Evolutionary conservation across 208 protist genomes (phyloP), one percentile per base, ranked within the genome.

Genomic region (Porcisia deanei): DNA sequence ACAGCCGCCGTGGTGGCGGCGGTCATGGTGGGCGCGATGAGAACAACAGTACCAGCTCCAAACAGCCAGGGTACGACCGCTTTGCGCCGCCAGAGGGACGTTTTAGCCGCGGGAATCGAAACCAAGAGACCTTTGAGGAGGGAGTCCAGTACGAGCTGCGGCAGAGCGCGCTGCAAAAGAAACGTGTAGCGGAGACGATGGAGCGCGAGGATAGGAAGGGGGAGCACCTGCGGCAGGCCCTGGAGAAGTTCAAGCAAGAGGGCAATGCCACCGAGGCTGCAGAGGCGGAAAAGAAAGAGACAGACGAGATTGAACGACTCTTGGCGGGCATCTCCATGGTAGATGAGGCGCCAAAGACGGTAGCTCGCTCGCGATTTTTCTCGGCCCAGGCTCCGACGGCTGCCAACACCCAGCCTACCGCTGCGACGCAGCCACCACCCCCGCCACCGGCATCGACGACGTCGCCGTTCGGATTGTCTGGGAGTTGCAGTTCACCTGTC

Each of bases 101-200:
- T 61, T 86, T 89, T 41, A 71, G 70, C 20, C 77, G 90, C n/a
- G 90, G 77, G 39, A 89, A 85, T 75, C 85, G 84, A 41, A 88
- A 97, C 64, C 78, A 92, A 61, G 93, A 97, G 70, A 91, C 93
- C 10, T 97, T 97, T 66, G 93, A 95, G 47, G 88, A 92, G 71
- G 93, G 93, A 1, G 87, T 91, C 77, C 79, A 88, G 78, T 97
- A 97, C 73, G 91, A 97, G 70, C 83, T 95, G 69, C 85, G 92
- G 81, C 89, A 84, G 52, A 92, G 79, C 70, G 91, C 90, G 1
- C 81, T 83, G 49, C 90, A 97, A 65, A 77, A 85, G 39, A 81
- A 84, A 37, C 67, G 83, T 10, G 71, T 97, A n/a, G 81, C 90
- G 54, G 88, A 92, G 67, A 93, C 87, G 52, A 88, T 95, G 66